These are phyloP conservation scores for Fusarium devonianum DNA, from an alignment of 2,329 filamentous ascomycete genomes.

Conservation along the genomic window DNA sequence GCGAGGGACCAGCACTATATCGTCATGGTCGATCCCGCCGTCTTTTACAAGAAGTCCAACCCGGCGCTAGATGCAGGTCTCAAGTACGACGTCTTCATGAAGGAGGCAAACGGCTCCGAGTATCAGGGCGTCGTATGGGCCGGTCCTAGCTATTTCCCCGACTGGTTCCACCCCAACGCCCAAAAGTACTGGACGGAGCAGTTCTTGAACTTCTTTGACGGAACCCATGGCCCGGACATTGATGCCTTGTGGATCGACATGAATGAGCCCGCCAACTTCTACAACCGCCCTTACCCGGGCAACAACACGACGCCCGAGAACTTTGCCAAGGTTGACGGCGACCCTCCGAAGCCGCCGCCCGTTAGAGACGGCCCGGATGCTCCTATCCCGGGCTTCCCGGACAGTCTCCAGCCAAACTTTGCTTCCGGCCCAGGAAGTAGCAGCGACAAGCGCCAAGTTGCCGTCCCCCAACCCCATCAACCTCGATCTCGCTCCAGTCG, in stretches of 20 bases:
- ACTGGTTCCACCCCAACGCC: slow-evolving; percentile 75
- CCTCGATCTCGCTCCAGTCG: background rate
- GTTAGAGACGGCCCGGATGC: slow-evolving; percentile 55
- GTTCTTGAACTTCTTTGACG: slow-evolving; percentile 69
- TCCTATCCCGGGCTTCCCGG: slow-evolving; percentile 38
- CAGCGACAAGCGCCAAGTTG: background rate
- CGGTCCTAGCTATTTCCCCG: slow-evolving; percentile 73
- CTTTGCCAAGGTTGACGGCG: slow-evolving; percentile 50
- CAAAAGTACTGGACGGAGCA: slow-evolving; percentile 74
- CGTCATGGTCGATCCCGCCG: slow-evolving; percentile 80
- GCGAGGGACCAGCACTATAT: slow-evolving; percentile 72
- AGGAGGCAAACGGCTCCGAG: slow-evolving; percentile 59
- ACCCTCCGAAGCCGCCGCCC: slow-evolving; percentile 67
- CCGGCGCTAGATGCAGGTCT: slow-evolving; percentile 47
- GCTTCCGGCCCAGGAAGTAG: background rate
- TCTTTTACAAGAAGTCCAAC: slow-evolving; percentile 57
- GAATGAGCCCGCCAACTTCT: slow-evolving; percentile 53
- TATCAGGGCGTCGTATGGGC: slow-evolving; percentile 79
- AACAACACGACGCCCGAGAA: slow-evolving; percentile 48
- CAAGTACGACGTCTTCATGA: slow-evolving; percentile 55
- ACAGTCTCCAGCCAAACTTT: slow-evolving; percentile 33
- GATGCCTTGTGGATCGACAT: slow-evolving; percentile 81
- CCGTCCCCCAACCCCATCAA: background rate
- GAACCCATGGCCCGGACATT: slow-evolving; percentile 71
- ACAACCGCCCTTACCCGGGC: slow-evolving; percentile 42